Evolutionary conservation across 2,329 filamentous ascomycete species (phyloP), one percentile per base, ranked within the genome.

Genomic region (Fusarium cyanostomum): DNA sequence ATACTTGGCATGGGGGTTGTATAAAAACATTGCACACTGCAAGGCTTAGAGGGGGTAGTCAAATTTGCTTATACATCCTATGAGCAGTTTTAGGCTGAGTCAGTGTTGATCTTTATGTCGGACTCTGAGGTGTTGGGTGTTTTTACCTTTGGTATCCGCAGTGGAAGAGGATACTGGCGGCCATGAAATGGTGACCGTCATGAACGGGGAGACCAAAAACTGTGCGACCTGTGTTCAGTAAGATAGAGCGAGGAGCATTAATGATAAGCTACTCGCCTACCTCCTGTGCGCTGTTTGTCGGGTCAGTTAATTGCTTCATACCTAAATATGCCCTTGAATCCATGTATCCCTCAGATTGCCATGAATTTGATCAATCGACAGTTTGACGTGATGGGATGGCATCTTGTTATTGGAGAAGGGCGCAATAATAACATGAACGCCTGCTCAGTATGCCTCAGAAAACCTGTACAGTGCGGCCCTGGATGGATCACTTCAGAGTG

Each of bases 121-220:
- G 21, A 6, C 21, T 21, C 21, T 21, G 21, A 21, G 21, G 21
- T 6, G 21, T 21, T 21, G 4, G 21, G 21, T 21, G 21, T 21
- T 21, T 21, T 21, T 21, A 4, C 6, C 6, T 21, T 21, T 30
- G 39, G 13, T 10, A 42, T 8, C 6, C 13, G 12, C 41, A 46
- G 18, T 15, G 13, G 39, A 21, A 26, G 18, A 33, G 11, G 30
- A 31, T 13, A 15, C 39, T 44, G 21, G 30, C 48, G 57, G 43
- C 21, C 39, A 66, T 64, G 54, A 64, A 28, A 66, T 66, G 62
- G 62, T 38, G 59, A 53, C 54, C 62, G 46, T 59, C 62, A 66
- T 66, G 62, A 66, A 49, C 52, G 38, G 39, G 45, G 18, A 35
- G 35, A 48, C 21, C 31, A 16, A 21, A 33, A 33, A 55, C 44